These are phyloP conservation scores for Iberis amara DNA, from an alignment of 441 rosid genomes.

Conservation along the genomic window DNA sequence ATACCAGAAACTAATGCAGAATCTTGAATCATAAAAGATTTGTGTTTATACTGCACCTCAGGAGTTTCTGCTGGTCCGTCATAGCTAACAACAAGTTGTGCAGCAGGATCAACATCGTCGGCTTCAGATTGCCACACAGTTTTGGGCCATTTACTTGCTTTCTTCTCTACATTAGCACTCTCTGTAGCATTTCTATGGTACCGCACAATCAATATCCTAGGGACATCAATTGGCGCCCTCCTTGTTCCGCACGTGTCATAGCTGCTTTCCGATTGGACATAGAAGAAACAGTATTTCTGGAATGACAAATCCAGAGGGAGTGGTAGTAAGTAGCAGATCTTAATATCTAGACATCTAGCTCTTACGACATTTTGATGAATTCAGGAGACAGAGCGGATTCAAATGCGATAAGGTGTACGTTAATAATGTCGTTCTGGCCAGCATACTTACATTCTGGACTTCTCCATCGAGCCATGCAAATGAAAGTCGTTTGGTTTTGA, in stretches of 20 bases:
- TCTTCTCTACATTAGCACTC: conserved; percentile 39
- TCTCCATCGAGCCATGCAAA: conserved; percentile 97
- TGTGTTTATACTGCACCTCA: conserved; percentile 40
- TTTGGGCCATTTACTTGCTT: conserved; percentile 48
- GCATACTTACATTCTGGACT: conserved; percentile 59
- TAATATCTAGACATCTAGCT: not conserved
- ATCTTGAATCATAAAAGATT: conserved; percentile 8
- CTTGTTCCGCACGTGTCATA: conserved; percentile 94
- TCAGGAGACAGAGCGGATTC: conserved; percentile 13
- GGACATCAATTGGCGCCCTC: conserved; percentile 67
- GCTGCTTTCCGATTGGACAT: conserved; percentile 74
- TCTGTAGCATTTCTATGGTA: conserved; percentile 72
- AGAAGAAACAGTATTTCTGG: conserved; percentile 89
- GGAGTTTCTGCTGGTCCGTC: conserved; percentile 69
- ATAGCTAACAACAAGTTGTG: conserved; percentile 88
- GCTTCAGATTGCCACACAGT: conserved; percentile 48
- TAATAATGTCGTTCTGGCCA: conserved; percentile 1
- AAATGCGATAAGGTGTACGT: not conserved
- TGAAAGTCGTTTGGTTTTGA: conserved; percentile 60
- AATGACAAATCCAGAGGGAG: conserved; percentile 22
- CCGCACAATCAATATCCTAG: conserved; percentile 75
- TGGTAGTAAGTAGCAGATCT: conserved; percentile 8
- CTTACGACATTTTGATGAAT: conserved; percentile 5
- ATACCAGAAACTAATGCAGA: conserved; percentile 4
- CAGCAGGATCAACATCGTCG: conserved; percentile 68